Evolutionary conservation across 768 basidiomycete species (phyloP), one percentile per base, ranked within the genome.

Genomic region (Boletales sp.): DNA sequence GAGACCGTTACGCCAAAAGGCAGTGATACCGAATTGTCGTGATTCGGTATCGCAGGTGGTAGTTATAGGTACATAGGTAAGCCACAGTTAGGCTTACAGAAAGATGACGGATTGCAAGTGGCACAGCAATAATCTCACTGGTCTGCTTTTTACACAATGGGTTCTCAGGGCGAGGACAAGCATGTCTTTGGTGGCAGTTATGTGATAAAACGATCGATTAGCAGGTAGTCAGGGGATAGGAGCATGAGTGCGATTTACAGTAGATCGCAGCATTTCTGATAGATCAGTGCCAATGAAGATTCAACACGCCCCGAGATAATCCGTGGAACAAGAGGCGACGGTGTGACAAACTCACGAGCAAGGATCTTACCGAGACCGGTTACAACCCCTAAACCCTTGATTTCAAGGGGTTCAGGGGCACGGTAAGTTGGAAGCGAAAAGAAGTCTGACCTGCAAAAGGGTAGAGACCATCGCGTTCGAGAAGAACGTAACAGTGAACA

Each of bases 391-490:
- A 98, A 72, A 55, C 87, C 31, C 18, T 30, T 18, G 31, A 18
- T n/a, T 33, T 10, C 44, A 51, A 17, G 15, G 13, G 25, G 25
- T 31, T 58, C 41, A 35, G 19, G 25, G 6, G 38, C 33, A 31
- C 19, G 41, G 18, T 1, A 39, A 14, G 19, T 11, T 35, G 14
- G 12, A n/a, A 21, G 21, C 2, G 31, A 39, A 28, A 14, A 53
- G 38, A 5, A 11, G 15, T 33, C 19, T 31, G 15, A 65, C 87
- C 79, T 96, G 94, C 14, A 94, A 74, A 89, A 82, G 25, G 2
- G 87, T 85, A 14, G 90, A 92, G 49, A 90, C 83, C 8, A 94
- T 55, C 10, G 92, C 92, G 2, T 93, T 74, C 25, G 18, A 95
- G 65, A 6, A 96, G 76, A 11, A 98, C 84, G 14, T 21, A 21